Evolutionary conservation across 2,329 filamentous ascomycete species (phyloP).

Genomic region (Cladosporium colombiae): DNA sequence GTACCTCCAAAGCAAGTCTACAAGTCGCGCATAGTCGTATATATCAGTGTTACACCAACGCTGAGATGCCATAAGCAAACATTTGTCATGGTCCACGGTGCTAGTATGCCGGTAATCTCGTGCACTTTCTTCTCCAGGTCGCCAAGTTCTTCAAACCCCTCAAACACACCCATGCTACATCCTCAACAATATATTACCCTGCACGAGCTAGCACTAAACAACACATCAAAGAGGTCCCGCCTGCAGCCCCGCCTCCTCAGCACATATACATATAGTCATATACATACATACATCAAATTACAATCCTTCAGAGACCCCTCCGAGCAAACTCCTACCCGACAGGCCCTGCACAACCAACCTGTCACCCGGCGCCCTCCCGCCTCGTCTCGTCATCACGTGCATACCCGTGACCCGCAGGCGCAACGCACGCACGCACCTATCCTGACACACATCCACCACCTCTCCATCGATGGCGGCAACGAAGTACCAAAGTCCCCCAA

Average conservation of each 20-base stretch:
- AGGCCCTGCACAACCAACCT: neutral
- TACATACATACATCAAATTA: neutral
- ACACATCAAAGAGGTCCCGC: neutral
- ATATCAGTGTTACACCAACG: neutral
- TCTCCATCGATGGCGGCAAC: neutral
- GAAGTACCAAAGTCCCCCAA: neutral
- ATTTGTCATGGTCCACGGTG: neutral
- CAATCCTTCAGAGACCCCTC: neutral
- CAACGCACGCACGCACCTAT: neutral
- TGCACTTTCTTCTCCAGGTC: neutral
- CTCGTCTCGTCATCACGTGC: neutral
- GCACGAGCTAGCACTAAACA: neutral
- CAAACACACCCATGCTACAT: neutral
- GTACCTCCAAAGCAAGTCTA: neutral
- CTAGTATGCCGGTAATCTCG: too few species aligned
- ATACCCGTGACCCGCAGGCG: neutral
- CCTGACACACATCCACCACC: neutral
- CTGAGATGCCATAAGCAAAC: neutral
- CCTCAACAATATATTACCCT: neutral
- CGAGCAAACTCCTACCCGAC: neutral
- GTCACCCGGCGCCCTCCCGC: neutral
- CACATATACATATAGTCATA: neutral
- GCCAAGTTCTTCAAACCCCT: neutral
- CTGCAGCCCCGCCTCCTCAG: neutral
- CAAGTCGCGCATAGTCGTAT: neutral